Percentiles rank a stretch among this genome's conserved stretches.
phyloP scores from a whole-genome alignment of 2,329 filamentous ascomycete species.

The Fusarium metavorans region DNA sequence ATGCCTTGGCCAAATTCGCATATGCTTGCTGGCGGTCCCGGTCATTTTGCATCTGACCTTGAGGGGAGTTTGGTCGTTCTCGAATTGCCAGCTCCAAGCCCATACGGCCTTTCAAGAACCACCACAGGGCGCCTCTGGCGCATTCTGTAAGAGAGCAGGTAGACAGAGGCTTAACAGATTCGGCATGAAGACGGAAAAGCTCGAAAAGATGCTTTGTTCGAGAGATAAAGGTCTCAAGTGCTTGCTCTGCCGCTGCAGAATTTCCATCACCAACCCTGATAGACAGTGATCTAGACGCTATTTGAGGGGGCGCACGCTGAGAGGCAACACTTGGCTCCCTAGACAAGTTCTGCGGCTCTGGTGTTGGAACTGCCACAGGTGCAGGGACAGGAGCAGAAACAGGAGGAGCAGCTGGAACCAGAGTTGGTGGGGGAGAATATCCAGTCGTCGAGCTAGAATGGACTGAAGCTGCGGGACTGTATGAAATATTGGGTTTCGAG shows the following conservation, averaged over 20 bases:
- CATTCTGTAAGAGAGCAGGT: conserved; percentile 75
- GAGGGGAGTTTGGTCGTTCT: conserved; percentile 65
- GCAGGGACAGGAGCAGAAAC: conserved; percentile 5
- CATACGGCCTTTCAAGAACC: conserved; percentile 86
- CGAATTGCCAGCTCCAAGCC: conserved; percentile 80
- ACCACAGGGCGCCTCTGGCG: conserved; percentile 83
- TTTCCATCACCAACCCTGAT: conserved; percentile 57
- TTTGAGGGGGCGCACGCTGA: conserved; percentile 44
- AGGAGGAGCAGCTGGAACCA: conserved; percentile 14
- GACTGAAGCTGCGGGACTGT: conserved; percentile 58
- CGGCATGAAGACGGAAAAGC: conserved; percentile 82
- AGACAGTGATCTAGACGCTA: conserved; percentile 49
- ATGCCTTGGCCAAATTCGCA: conserved; percentile 84
- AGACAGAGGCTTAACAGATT: conserved; percentile 75
- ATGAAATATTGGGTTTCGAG: conserved; percentile 46
- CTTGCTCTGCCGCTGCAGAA: conserved; percentile 68
- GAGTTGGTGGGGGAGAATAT: conserved; percentile 40
- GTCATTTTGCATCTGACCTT: conserved; percentile 66
- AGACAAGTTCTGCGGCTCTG: conserved; percentile 37
- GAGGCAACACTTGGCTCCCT: conserved; percentile 41
- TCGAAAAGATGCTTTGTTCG: conserved; percentile 81
- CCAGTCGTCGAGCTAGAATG: conserved; percentile 48
- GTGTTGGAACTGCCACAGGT: conserved; percentile 17
- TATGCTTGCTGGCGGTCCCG: conserved; percentile 80
- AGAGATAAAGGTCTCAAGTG: conserved; percentile 75